These are phyloP conservation scores for Suzukiozyma palmioleophila DNA, from an alignment of 1,139 yeast genomes.

Conservation along the genomic window DNA sequence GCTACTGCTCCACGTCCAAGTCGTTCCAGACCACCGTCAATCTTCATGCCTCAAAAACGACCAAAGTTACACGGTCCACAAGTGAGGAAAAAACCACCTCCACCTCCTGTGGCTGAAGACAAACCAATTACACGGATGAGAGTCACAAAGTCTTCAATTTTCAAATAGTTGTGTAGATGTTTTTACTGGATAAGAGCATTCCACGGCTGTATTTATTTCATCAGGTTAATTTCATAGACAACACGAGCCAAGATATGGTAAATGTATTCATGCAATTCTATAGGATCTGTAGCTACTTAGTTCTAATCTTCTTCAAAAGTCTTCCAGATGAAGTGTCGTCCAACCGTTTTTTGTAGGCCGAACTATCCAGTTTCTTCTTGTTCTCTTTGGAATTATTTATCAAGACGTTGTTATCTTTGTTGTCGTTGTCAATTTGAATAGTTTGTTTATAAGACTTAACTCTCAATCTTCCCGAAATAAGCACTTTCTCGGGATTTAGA, in stretches of 20 bases:
- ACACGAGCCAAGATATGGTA: not conserved
- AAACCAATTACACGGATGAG: constrained; percentile 16
- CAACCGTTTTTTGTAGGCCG: constrained; percentile 22
- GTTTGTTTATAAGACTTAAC: constrained; percentile 68
- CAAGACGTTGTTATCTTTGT: constrained; percentile 14
- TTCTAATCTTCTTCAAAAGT: constrained; percentile 21
- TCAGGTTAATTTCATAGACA: not conserved
- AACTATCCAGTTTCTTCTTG: constrained; percentile 18
- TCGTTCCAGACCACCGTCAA: constrained; percentile 19
- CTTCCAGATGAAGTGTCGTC: constrained; percentile 23
- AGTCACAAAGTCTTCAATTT: constrained; percentile 29
- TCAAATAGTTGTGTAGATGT: constrained; percentile 14
- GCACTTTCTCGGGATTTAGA: constrained; percentile 56
- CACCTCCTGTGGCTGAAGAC: constrained; percentile 3
- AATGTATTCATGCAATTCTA: not conserved
- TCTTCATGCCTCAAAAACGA: constrained; percentile 19
- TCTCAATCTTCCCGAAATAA: constrained; percentile 70
- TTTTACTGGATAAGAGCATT: not conserved
- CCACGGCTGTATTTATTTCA: not conserved
- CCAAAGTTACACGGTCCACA: constrained; percentile 5
- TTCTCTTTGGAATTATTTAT: constrained; percentile 21
- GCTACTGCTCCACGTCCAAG: constrained; percentile 5
- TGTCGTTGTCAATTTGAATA: constrained; percentile 42
- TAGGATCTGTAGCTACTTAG: constrained; percentile 4
- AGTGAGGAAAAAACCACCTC: not conserved